phyloP scores from a whole-genome alignment of 805 yeast genomes.

The Candida silvicultrix region DNA sequence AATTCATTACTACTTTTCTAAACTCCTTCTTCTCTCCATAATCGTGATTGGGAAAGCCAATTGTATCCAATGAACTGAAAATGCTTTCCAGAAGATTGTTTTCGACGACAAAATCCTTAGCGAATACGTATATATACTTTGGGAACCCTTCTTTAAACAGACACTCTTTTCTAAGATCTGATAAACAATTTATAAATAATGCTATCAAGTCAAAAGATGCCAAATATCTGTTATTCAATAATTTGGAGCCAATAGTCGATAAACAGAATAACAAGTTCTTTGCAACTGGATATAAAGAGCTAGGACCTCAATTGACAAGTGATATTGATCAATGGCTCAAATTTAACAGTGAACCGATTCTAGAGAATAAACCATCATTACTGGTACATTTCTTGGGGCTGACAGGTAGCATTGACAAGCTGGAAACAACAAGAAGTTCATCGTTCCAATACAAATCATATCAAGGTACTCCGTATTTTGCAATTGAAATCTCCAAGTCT shows the following conservation, averaged over 20 bases:
- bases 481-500: slow-evolving; percentile 45
- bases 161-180: slow-evolving; percentile 50
- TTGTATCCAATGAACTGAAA: not conserved
- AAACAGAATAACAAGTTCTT: slow-evolving; percentile 2
- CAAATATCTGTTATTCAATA: slow-evolving; percentile 31
- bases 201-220: slow-evolving; percentile 39
- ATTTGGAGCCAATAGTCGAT: slow-evolving; percentile 24
- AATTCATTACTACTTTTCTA: too few species aligned
- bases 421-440: slow-evolving; percentile 29
- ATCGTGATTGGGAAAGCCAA: too few species aligned
- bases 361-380: slow-evolving; percentile 9
- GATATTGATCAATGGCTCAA: slow-evolving; percentile 19
- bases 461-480: slow-evolving; percentile 59
- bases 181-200: slow-evolving; percentile 37
- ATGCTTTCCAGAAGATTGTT: not conserved
- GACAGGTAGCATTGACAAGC: not conserved
- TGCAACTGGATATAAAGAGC: slow-evolving; percentile 9
- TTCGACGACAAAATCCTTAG: not conserved
- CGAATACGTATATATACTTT: slow-evolving; percentile 27
- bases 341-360: slow-evolving; percentile 5
- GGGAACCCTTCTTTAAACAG: slow-evolving; percentile 47
- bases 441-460: slow-evolving; percentile 41
- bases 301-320: slow-evolving; percentile 9
- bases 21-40: too few species aligned
- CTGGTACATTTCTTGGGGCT: slow-evolving; percentile 32